Evolutionary conservation across 2,329 filamentous ascomycete genomes (phyloP).

Genomic region (Trichoderma koningiopsis): DNA sequence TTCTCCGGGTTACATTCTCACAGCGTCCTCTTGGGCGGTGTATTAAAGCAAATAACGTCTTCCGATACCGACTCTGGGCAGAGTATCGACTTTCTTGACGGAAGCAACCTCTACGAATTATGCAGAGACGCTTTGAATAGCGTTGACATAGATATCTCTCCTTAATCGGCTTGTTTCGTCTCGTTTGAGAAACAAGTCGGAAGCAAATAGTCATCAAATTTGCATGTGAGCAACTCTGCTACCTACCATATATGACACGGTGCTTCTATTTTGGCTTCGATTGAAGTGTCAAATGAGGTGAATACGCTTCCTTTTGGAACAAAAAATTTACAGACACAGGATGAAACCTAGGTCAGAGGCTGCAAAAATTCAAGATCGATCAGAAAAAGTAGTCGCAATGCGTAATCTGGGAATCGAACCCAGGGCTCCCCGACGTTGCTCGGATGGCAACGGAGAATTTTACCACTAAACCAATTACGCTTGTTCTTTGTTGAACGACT

Average conservation of each 20-base stretch:
- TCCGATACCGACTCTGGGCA: background rate
- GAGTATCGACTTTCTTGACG: slow-evolving; percentile 9
- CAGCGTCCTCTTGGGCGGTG: background rate
- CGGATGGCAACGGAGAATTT: slow-evolving; percentile 28
- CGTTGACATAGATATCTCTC: background rate
- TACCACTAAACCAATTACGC: slow-evolving; percentile 28
- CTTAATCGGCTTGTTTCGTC: background rate
- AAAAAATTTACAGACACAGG: too few species aligned
- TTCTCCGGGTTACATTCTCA: slow-evolving; percentile 3
- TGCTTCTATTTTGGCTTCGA: background rate
- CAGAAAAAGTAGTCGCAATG: background rate
- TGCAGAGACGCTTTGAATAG: slow-evolving; percentile 7
- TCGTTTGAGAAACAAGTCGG: background rate
- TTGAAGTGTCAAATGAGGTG: background rate
- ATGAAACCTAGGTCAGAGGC: too few species aligned
- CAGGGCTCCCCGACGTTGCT: slow-evolving; percentile 27
- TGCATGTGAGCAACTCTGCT: too few species aligned
- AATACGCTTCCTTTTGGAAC: background rate
- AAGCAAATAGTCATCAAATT: background rate
- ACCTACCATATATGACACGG: background rate
- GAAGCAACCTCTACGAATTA: slow-evolving; percentile 15
- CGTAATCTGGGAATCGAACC: slow-evolving; percentile 28
- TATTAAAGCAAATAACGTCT: background rate
- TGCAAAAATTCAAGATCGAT: background rate
- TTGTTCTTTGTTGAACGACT: background rate